A percentile compares a stretch with the other conserved stretches of the same genome.
Evolutionary conservation across 371 early-diverging fungal species (phyloP).

Genomic region (Mucor circinelloides): DNA sequence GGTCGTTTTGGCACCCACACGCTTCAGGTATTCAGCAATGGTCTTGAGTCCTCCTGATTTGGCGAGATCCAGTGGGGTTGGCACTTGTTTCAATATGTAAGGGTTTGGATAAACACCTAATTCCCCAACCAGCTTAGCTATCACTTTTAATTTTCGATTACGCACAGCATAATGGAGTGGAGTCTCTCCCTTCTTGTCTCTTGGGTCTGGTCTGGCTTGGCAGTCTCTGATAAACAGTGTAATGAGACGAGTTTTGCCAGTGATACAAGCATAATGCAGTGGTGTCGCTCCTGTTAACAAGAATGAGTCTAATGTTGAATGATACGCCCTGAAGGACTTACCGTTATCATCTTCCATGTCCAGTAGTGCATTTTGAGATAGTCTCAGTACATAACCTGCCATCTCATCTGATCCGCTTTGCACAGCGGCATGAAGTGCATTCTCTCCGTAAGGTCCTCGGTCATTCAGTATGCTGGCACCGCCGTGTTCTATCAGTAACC

Average conservation of each 20-base stretch:
- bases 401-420: slow-evolving; percentile 31
- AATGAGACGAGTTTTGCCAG: slow-evolving; percentile 32
- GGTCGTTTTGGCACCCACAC: slow-evolving; percentile 39
- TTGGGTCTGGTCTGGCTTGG: slow-evolving; percentile 17
- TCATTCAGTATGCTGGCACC: slow-evolving; percentile 21
- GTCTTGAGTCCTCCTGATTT: slow-evolving; percentile 31
- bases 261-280: slow-evolving; percentile 49
- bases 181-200: slow-evolving; percentile 42
- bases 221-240: slow-evolving; percentile 32
- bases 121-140: slow-evolving; percentile 33
- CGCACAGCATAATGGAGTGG: slow-evolving; percentile 50
- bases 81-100: slow-evolving; percentile 36
- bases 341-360: slow-evolving; percentile 33
- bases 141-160: slow-evolving; percentile 27
- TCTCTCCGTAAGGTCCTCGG: slow-evolving; percentile 35
- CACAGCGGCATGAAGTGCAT: slow-evolving; percentile 43
- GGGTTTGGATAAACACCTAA: slow-evolving; percentile 41
- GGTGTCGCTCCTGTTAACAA: slow-evolving; percentile 38
- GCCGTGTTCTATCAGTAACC: slow-evolving; percentile 32
- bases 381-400: slow-evolving; percentile 25
- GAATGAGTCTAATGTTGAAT: not conserved
- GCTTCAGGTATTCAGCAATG: slow-evolving; percentile 31
- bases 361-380: slow-evolving; percentile 21
- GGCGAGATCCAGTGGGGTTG: slow-evolving; percentile 46
- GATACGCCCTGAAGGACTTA: slow-evolving; percentile 1